Conservation (phyloP, 2,329 filamentous ascomycete species). For the Pestalotiopsis sp. region DNA sequence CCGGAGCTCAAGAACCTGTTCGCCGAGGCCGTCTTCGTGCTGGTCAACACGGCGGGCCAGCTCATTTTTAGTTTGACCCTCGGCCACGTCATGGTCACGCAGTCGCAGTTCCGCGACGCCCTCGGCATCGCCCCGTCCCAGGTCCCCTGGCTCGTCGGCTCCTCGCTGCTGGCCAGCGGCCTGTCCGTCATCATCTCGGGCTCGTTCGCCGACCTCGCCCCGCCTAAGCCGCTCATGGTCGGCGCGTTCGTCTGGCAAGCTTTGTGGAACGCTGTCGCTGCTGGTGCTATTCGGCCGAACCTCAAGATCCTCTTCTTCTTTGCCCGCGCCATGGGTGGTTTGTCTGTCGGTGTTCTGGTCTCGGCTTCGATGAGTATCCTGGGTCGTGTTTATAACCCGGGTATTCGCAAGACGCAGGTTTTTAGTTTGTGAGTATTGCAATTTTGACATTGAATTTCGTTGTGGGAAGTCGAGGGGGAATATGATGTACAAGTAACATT, state of each 20-base stretch:
- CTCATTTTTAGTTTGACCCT: slow-evolving; percentile 44
- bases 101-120: slow-evolving; percentile 37
- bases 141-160: slow-evolving; percentile 45
- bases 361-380: slow-evolving; percentile 39
- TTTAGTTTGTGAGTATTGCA: slow-evolving; percentile 25
- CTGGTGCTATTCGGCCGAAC: slow-evolving; percentile 37
- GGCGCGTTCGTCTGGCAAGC: slow-evolving; percentile 44
- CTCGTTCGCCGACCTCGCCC: slow-evolving; percentile 38
- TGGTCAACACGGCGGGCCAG: slow-evolving; percentile 44
- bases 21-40: slow-evolving; percentile 41
- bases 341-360: slow-evolving; percentile 37
- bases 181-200: slow-evolving; percentile 43
- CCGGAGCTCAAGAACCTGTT: slow-evolving; percentile 41
- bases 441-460: background rate
- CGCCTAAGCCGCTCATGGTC: slow-evolving; percentile 43
- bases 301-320: slow-evolving; percentile 37
- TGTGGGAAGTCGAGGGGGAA: background rate
- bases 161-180: slow-evolving; percentile 43
- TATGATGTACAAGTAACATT: background rate
- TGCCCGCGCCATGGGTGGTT: slow-evolving; percentile 40
- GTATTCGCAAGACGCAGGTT: slow-evolving; percentile 38
- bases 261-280: slow-evolving; percentile 39
- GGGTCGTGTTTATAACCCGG: slow-evolving; percentile 39
- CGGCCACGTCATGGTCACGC: slow-evolving; percentile 43
- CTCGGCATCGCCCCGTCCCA: slow-evolving; percentile 41